Percentiles rank a stretch among this genome's conserved stretches.
Conservation (phyloP, 2,329 filamentous ascomycete genomes). For the Trichoderma semiorbis region DNA sequence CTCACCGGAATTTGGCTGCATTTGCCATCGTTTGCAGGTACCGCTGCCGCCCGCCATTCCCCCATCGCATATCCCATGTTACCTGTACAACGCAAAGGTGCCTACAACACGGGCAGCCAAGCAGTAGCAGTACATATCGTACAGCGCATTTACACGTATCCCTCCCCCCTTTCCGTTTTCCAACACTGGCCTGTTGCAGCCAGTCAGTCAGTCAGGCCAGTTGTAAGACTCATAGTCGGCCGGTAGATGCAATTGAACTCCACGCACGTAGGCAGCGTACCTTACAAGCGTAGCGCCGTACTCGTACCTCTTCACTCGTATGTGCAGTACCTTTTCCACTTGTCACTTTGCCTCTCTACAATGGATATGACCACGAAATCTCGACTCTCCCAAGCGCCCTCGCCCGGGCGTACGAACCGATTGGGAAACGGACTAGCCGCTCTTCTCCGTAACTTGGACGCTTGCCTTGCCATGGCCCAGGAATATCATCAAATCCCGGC, state of each 20-base stretch:
- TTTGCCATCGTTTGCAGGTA: background rate
- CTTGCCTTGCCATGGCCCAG: background rate
- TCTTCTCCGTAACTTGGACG: background rate
- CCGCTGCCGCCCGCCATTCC: background rate
- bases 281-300: background rate
- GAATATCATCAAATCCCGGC: background rate
- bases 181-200: background rate
- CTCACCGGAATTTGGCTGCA: background rate
- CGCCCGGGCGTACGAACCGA: conserved; percentile 2
- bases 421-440: conserved; percentile 3
- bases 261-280: background rate
- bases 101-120: background rate
- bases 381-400: conserved; percentile 11
- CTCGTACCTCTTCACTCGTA: background rate
- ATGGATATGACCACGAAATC: background rate
- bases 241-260: background rate
- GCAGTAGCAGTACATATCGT: background rate
- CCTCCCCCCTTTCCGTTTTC: conserved; percentile 6
- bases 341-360: background rate
- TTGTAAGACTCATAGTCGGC: background rate
- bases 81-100: background rate
- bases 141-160: background rate
- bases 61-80: background rate
- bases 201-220: background rate
- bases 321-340: background rate